phyloP scores from a whole-genome alignment of 208 protist genomes.

The Acanthamoeba lugdunensis region DNA sequence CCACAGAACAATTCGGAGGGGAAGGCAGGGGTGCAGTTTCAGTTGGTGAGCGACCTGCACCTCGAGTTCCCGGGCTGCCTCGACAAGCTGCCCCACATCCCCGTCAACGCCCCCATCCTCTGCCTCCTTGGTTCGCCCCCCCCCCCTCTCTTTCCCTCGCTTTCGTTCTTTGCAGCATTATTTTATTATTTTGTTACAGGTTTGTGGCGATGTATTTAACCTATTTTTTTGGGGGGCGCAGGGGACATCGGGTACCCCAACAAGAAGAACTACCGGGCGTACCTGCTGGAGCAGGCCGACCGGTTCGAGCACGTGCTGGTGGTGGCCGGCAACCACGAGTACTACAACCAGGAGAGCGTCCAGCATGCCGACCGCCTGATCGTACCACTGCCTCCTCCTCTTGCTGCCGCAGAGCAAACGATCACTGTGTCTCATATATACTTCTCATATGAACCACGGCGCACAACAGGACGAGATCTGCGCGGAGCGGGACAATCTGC shows the following conservation, averaged over 20 bases:
- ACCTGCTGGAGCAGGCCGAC: constrained; percentile 22
- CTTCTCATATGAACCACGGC: too few species aligned
- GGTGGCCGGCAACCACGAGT: constrained; percentile 41
- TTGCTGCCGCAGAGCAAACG: background rate
- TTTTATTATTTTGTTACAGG: background rate
- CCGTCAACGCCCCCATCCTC: constrained; percentile 28
- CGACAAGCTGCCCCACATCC: background rate
- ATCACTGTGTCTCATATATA: background rate
- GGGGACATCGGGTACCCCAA: constrained; percentile 29
- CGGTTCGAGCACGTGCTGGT: constrained; percentile 30
- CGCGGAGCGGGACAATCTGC: background rate
- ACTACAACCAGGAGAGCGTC: constrained; percentile 35
- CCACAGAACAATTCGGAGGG: background rate
- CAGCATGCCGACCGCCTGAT: constrained; percentile 17
- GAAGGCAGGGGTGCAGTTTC: background rate
- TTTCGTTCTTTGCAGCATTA: background rate
- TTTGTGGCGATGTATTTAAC: background rate
- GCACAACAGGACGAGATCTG: constrained; percentile 6
- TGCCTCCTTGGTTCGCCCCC: background rate
- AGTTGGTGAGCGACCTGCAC: constrained; percentile 13
- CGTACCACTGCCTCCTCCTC: background rate
- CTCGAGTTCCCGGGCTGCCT: constrained; percentile 14
- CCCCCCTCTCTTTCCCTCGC: background rate
- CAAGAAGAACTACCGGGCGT: background rate
- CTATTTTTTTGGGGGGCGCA: background rate